Evolutionary conservation across 257 asterid genomes (phyloP).

Genomic region (Ajuga chamaepitys): DNA sequence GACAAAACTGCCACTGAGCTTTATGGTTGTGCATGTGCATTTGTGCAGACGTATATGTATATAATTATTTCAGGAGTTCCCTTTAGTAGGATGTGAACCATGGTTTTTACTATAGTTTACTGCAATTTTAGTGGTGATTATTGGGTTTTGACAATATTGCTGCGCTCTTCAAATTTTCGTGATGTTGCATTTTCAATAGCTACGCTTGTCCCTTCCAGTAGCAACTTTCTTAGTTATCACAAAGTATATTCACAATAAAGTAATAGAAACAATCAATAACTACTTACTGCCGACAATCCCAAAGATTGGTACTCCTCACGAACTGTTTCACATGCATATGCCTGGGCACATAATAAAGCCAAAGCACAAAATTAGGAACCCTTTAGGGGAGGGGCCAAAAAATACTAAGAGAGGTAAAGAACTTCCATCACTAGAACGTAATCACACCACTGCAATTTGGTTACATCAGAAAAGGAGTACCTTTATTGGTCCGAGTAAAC

Average conservation of each 20-base stretch:
- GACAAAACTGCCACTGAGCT: not conserved
- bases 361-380: not conserved
- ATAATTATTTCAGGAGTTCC: too few relatives aligned
- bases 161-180: not conserved
- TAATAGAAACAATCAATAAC: not conserved
- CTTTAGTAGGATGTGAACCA: too few relatives aligned
- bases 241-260: not conserved
- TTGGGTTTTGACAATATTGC: not conserved
- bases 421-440: not conserved
- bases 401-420: not conserved
- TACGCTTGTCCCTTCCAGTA: not conserved
- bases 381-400: not conserved
- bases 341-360: slow-evolving; percentile 37
- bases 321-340: slow-evolving; percentile 74
- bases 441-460: not conserved
- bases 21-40: too few relatives aligned
- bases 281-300: slow-evolving; percentile 68
- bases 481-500: slow-evolving; percentile 74
- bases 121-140: not conserved
- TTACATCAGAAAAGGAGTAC: slow-evolving; percentile 21
- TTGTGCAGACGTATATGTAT: too few relatives aligned
- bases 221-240: too few relatives aligned
- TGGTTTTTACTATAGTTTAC: not conserved
- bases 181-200: not conserved
- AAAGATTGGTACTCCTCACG: slow-evolving; percentile 68